These are phyloP conservation scores for Xylaria multiplex DNA, from an alignment of 2,329 filamentous ascomycete species.

Conservation along the genomic window DNA sequence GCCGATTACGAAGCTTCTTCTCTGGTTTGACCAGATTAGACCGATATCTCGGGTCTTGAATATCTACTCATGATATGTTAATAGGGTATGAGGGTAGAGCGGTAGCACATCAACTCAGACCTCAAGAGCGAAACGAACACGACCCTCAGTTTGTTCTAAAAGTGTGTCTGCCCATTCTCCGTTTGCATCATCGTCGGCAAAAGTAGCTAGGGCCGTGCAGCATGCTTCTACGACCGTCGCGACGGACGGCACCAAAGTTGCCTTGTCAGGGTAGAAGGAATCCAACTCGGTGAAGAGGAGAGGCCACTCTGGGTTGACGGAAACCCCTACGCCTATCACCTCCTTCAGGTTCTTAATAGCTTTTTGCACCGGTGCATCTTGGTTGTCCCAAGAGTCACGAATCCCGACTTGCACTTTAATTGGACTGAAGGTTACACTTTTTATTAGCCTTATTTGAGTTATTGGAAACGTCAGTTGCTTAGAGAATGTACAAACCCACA, in stretches of 20 bases:
- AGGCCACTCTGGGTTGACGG: constrained; percentile 38
- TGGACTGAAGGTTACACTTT: constrained; percentile 49
- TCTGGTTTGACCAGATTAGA: constrained; percentile 53
- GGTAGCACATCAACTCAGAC: constrained; percentile 40
- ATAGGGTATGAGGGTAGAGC: background rate
- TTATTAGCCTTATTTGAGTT: constrained; percentile 14
- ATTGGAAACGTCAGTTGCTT: background rate
- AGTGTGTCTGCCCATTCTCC: constrained; percentile 56
- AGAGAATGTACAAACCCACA: constrained; percentile 15
- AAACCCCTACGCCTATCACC: constrained; percentile 52
- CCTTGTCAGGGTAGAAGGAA: constrained; percentile 51
- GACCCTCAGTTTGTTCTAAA: constrained; percentile 50
- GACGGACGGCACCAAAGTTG: constrained; percentile 52
- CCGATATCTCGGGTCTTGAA: constrained; percentile 45
- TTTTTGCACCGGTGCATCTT: constrained; percentile 49
- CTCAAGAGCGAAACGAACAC: constrained; percentile 52
- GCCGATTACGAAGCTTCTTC: constrained; percentile 52
- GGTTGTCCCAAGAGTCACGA: constrained; percentile 56
- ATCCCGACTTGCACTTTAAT: constrained; percentile 56
- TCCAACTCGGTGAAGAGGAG: constrained; percentile 35
- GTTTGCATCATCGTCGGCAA: constrained; percentile 56
- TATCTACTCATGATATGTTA: constrained; percentile 32
- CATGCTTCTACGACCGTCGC: constrained; percentile 54
- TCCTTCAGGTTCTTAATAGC: constrained; percentile 48
- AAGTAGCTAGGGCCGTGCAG: constrained; percentile 51